Conservation (phyloP, 2,329 filamentous ascomycete genomes). For the Biscogniauxia sp. region DNA sequence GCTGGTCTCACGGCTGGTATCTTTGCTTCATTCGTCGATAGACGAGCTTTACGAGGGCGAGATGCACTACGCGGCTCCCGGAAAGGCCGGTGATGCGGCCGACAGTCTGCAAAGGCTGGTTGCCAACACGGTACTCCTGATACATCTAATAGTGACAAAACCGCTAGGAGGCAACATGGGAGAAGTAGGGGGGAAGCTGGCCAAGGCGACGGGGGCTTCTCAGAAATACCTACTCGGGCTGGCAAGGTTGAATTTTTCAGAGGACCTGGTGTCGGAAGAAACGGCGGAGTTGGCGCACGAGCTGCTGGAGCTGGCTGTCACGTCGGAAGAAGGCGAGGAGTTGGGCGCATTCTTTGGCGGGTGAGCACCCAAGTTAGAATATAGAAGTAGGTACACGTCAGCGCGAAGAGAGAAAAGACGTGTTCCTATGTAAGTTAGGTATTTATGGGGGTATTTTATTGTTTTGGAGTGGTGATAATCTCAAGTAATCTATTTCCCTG, state of each 20-base stretch:
- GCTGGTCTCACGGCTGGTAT: conserved; percentile 72
- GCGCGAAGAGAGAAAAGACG: no score
- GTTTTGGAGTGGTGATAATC: no score
- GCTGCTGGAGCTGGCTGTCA: conserved; percentile 76
- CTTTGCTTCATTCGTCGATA: conserved; percentile 62
- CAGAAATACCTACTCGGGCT: conserved; percentile 82
- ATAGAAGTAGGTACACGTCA: no score
- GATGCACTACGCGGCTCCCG: conserved; percentile 35
- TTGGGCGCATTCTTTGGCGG: conserved; percentile 38
- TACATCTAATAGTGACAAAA: conserved; percentile 53
- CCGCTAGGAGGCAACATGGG: conserved; percentile 42
- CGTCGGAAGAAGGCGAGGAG: conserved; percentile 63
- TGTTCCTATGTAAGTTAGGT: no score
- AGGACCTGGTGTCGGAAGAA: conserved; percentile 75
- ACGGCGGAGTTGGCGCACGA: conserved; percentile 79
- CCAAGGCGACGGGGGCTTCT: conserved; percentile 65
- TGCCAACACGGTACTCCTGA: conserved; percentile 45
- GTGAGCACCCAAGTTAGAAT: conserved; percentile 8
- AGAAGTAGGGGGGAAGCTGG: conserved; percentile 70
- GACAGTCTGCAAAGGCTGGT: conserved; percentile 45
- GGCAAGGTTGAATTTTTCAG: conserved; percentile 79
- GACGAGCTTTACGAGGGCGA: conserved; percentile 68
- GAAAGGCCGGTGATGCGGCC: conserved; percentile 12
- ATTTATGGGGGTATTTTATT: no score
- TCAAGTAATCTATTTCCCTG: no score